Conservation (phyloP, 176 grass and related monocot genomes). For the Oropetium thomaeum region DNA sequence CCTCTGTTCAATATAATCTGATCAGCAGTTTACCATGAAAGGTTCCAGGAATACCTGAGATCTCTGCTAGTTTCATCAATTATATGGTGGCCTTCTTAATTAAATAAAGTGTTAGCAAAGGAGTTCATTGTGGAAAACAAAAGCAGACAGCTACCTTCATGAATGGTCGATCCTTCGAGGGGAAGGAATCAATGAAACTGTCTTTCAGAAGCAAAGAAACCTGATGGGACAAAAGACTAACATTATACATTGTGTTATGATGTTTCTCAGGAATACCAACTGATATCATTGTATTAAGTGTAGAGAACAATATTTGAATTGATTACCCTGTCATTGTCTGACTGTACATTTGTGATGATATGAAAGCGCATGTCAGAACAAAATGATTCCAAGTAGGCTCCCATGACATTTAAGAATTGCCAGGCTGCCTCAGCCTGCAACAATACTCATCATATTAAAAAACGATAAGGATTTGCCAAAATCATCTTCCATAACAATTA, state of each 20-base stretch:
- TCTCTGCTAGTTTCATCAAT: constrained; percentile 11
- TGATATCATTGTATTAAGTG: constrained; percentile 1
- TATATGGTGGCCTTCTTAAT: neutral
- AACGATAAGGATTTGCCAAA: neutral
- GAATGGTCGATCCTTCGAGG: constrained; percentile 68
- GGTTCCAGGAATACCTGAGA: neutral
- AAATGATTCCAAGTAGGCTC: constrained; percentile 83
- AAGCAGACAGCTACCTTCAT: constrained; percentile 60
- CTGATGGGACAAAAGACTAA: constrained; percentile 44
- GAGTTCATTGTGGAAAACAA: neutral
- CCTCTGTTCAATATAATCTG: neutral
- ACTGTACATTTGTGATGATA: constrained; percentile 96
- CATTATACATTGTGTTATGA: constrained; percentile 11
- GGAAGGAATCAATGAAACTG: constrained; percentile 94
- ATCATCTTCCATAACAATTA: constrained; percentile 18
- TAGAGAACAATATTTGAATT: constrained; percentile 18
- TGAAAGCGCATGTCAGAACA: constrained; percentile 85
- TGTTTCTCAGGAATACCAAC: neutral
- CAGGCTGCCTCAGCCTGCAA: constrained; percentile 78
- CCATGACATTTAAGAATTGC: constrained; percentile 72
- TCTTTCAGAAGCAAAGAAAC: constrained; percentile 97
- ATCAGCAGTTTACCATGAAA: constrained; percentile 3
- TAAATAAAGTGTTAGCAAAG: neutral
- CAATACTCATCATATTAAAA: constrained; percentile 3
- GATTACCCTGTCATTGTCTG: constrained; percentile 92